These are phyloP conservation scores for Backusella psychrophila DNA, from an alignment of 192 early-diverging fungal genomes.

Conservation along the genomic window DNA sequence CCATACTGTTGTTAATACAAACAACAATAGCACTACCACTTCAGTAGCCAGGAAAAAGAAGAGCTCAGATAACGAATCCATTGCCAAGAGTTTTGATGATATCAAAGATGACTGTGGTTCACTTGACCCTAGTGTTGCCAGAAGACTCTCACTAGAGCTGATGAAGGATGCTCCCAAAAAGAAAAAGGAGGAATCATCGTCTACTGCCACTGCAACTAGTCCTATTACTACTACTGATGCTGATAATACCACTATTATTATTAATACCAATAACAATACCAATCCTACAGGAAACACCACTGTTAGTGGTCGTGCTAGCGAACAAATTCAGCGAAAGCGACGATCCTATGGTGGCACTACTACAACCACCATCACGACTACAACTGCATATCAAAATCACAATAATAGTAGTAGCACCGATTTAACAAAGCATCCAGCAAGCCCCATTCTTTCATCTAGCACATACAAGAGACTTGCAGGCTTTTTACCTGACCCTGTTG, in stretches of 20 bases:
- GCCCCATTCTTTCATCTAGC: constrained; percentile 8
- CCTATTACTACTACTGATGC: not conserved
- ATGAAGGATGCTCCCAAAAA: constrained; percentile 29
- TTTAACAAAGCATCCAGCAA: not conserved
- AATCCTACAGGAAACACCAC: not conserved
- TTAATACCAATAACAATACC: too few relatives aligned
- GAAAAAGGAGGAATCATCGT: constrained; percentile 1
- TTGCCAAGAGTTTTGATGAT: not conserved
- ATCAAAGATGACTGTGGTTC: not conserved
- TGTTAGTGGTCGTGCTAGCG: not conserved
- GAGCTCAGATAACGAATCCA: not conserved
- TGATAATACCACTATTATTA: too few relatives aligned
- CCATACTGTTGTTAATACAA: not conserved
- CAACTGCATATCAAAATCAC: not conserved
- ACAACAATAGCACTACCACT: not conserved
- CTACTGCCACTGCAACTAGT: not conserved
- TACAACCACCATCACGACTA: not conserved
- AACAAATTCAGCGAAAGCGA: not conserved
- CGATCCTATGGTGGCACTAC: not conserved
- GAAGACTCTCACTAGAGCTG: constrained; percentile 31
- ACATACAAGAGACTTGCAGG: constrained; percentile 12
- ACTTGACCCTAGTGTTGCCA: constrained; percentile 24
- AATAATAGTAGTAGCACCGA: not conserved
- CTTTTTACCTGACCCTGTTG: constrained; percentile 6
- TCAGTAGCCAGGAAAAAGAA: not conserved